Percentiles rank a stretch among this genome's conserved stretches.
These are phyloP conservation scores for Pichia exigua DNA, from an alignment of 805 yeast species.

Conservation along the genomic window DNA sequence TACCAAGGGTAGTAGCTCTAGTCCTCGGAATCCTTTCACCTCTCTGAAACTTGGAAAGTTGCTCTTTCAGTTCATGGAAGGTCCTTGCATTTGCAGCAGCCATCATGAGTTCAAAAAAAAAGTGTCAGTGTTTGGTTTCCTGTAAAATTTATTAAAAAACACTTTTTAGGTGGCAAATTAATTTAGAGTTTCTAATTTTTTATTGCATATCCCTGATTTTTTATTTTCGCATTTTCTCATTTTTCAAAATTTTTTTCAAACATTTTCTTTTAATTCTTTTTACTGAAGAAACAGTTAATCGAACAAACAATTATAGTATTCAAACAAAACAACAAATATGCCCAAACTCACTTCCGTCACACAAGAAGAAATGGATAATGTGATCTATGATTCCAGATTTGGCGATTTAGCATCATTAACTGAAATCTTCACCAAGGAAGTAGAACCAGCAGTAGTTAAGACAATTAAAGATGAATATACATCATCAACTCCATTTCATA, in stretches of 20 bases:
- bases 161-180: too few species aligned
- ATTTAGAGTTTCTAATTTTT: too few species aligned
- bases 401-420: conserved; percentile 77
- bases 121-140: too few species aligned
- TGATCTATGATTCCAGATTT: conserved; percentile 75
- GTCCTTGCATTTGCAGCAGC: too few species aligned
- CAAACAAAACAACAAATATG: conserved; percentile 12
- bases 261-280: not conserved
- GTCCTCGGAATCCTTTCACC: conserved; percentile 17
- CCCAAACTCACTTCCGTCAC: conserved; percentile 27
- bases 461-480: conserved; percentile 56
- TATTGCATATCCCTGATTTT: too few species aligned
- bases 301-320: not conserved
- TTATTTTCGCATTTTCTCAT: not conserved
- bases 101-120: too few species aligned
- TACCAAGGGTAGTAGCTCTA: conserved; percentile 27
- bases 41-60: conserved; percentile 18
- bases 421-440: conserved; percentile 52
- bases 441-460: conserved; percentile 36
- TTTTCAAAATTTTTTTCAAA: not conserved
- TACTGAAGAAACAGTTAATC: not conserved
- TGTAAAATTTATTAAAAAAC: too few species aligned
- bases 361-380: conserved; percentile 77
- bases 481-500: conserved; percentile 74
- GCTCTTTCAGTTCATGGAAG: conserved; percentile 15